These are phyloP conservation scores for Hylodesmum podocarpum DNA, from an alignment of 306 rosid genomes.

Conservation along the genomic window DNA sequence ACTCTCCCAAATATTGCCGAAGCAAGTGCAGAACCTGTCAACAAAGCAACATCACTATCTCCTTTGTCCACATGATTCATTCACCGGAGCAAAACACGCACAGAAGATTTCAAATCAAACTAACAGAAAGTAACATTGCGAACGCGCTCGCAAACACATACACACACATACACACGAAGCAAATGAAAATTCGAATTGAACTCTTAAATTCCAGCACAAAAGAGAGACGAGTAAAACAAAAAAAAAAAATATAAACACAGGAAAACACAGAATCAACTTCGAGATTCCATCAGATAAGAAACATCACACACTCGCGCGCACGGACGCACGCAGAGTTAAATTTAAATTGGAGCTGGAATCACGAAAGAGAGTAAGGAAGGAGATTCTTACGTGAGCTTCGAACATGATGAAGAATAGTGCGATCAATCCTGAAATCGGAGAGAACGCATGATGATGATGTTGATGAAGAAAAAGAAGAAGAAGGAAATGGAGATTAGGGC, in stretches of 20 bases:
- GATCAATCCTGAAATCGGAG: conserved; percentile 27
- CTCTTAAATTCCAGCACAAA: not conserved
- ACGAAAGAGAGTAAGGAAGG: not conserved
- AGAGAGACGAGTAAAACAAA: not conserved
- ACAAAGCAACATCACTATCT: conserved; percentile 17
- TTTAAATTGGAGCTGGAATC: not conserved
- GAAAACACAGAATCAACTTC: too few species aligned
- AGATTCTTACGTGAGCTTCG: conserved; percentile 78
- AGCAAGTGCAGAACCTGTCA: conserved; percentile 89
- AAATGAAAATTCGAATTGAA: not conserved
- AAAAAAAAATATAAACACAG: too few species aligned
- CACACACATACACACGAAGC: not conserved
- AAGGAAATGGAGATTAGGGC: conserved; percentile 40
- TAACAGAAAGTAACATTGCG: not conserved
- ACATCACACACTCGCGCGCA: not conserved
- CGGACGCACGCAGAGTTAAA: too few species aligned
- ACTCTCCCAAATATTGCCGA: conserved; percentile 89
- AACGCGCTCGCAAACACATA: not conserved
- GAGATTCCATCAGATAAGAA: too few species aligned
- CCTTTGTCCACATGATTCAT: not conserved
- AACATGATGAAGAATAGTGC: conserved; percentile 68
- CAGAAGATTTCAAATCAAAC: not conserved
- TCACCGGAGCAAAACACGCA: not conserved
- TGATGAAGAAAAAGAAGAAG: too few species aligned
- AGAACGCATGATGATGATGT: conserved; percentile 26